Evolutionary conservation across 2,329 filamentous ascomycete species (phyloP), one percentile per base, ranked within the genome.

Genomic region (Hirsutella rhossiliensis): DNA sequence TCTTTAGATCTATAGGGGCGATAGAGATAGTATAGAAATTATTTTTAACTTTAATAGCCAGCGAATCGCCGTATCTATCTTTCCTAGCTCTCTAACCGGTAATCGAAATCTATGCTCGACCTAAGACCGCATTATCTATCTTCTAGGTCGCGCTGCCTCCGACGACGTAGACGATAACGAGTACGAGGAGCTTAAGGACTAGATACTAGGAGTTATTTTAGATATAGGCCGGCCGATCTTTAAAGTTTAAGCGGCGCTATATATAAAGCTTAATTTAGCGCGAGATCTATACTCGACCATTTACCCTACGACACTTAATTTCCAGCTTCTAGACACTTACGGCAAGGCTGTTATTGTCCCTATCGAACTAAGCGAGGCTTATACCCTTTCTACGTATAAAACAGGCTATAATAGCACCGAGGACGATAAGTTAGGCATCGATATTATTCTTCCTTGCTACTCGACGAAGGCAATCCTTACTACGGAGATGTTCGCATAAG

Each of bases 1-100:
- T 37, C 38, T 44, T 40, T 44, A 50, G 43, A 38, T 55, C 20
- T 43, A 55, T 42, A 45, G 36, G 17, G 52, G 53, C 47, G 48
- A 52, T 38, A 48, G 48, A 18, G 51, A 53, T 36, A 50, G 53
- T 20, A 52, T 52, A 43, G 53, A 54, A 13, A 49, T 54, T 13
- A 40, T 50, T 32, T 55, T 52, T 40, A 32, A 43, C 28, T 53
- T 50, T 45, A 52, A 53, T 40, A 43, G 43, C 45, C 41, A 44
- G 42, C 47, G 38, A 41, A 51, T 54, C 23, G 38, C 48, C 36
- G 48, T 54, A 11, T 53, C 52, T 18, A 47, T 51, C 31, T 50
- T 54, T 40, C 47, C 51, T 11, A 43, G 43, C 45, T 48, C 46
- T 23, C 45, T 45, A 36, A 31, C 42, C 23, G 34, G 40, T 36